Conservation (phyloP, 2,329 filamentous ascomycete species). For the Microcyclosporella mali region DNA sequence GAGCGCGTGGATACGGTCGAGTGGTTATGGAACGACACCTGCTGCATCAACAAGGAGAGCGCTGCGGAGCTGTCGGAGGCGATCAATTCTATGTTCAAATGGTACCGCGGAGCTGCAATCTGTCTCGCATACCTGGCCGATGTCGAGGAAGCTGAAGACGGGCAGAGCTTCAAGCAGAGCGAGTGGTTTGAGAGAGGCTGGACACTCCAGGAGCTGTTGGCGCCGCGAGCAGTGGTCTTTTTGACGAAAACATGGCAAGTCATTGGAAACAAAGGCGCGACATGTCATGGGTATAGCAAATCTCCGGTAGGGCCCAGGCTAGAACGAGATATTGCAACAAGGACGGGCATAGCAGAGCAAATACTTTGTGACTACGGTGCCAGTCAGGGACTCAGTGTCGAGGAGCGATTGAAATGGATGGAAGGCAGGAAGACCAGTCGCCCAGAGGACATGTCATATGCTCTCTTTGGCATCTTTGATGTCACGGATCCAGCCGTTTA, state of each 20-base stretch:
- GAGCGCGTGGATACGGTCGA: constrained; percentile 2
- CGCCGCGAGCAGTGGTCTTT: constrained; percentile 3
- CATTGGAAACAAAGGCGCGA: constrained; percentile 10
- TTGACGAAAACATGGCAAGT: constrained; percentile 8
- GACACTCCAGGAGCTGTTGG: constrained; percentile 6
- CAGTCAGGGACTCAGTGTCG: constrained; percentile 2
- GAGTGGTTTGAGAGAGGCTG: constrained; percentile 5
- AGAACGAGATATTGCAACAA: constrained; percentile 3
- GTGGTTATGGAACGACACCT: constrained; percentile 20
- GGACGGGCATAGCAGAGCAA: constrained; percentile 8
- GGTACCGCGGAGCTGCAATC: constrained; percentile 13
- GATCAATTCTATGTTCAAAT: constrained; percentile 22
- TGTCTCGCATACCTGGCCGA: constrained; percentile 17
- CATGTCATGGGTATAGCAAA: background rate
- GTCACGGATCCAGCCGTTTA: constrained; percentile 10
- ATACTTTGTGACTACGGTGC: constrained; percentile 7
- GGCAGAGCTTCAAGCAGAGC: background rate
- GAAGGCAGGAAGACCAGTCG: constrained; percentile 8
- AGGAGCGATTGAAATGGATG: constrained; percentile 11
- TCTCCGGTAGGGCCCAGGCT: background rate
- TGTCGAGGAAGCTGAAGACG: background rate
- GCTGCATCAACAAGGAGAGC: constrained; percentile 18
- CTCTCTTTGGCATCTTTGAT: constrained; percentile 13
- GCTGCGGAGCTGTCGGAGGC: constrained; percentile 14
- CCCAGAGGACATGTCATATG: constrained; percentile 15